A percentile compares a stretch with the other conserved stretches of the same genome.
Evolutionary conservation across 2,329 filamentous ascomycete genomes (phyloP).

Genomic region (Aspergillus brasiliensis): DNA sequence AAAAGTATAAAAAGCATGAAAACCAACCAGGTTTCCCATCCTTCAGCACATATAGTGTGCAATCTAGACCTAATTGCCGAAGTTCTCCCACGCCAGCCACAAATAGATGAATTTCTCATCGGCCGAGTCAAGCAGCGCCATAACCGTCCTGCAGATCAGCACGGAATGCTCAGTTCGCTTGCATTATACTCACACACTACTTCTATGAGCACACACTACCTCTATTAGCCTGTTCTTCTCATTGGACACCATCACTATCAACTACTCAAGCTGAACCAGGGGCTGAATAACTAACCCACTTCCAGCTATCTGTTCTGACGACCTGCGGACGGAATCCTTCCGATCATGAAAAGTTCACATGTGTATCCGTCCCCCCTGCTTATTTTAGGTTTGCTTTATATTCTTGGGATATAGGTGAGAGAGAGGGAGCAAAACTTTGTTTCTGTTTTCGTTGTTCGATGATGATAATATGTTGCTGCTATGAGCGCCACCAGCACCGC

Average conservation of each 20-base stretch:
- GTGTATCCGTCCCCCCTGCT: too few relatives aligned
- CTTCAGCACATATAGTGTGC: background rate
- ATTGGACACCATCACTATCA: background rate
- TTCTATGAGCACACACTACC: background rate
- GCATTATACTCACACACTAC: too few relatives aligned
- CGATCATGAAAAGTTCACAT: background rate
- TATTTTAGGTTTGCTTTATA: too few relatives aligned
- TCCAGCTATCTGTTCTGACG: background rate
- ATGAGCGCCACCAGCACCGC: constrained; percentile 1
- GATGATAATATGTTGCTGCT: background rate
- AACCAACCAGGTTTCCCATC: background rate
- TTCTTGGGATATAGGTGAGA: too few relatives aligned
- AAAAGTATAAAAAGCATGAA: too few relatives aligned
- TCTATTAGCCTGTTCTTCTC: too few relatives aligned
- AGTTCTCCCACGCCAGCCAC: background rate
- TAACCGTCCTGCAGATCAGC: background rate
- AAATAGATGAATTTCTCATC: background rate
- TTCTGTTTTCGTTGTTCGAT: background rate
- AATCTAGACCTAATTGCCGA: background rate
- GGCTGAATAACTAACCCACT: background rate
- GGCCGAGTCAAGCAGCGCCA: background rate
- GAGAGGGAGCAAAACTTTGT: background rate
- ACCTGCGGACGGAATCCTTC: background rate
- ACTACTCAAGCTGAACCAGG: background rate
- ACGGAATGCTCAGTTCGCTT: background rate